phyloP scores from a whole-genome alignment of 2,329 filamentous ascomycete species.

The Pseudomassariella vexata region DNA sequence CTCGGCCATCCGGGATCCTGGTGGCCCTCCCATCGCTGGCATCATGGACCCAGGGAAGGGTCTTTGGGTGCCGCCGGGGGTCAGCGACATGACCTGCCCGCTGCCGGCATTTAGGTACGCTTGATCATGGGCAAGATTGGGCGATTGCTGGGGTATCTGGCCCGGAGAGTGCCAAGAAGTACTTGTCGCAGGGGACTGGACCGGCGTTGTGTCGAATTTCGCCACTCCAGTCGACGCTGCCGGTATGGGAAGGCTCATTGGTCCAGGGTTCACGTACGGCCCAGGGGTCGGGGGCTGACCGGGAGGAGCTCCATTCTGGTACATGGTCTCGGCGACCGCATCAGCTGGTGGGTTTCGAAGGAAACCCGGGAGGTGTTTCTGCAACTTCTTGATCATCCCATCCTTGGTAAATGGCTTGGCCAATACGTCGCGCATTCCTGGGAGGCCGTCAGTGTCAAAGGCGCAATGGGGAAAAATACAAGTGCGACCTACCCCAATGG shows the following conservation, averaged over 20 bases:
- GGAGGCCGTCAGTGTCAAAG: background rate
- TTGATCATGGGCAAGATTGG: constrained; percentile 38
- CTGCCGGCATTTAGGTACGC: constrained; percentile 38
- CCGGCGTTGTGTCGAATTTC: constrained; percentile 52
- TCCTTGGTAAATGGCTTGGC: constrained; percentile 95
- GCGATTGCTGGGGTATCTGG: constrained; percentile 45
- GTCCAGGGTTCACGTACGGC: constrained; percentile 23
- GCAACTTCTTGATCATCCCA: constrained; percentile 76
- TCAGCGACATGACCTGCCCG: constrained; percentile 31
- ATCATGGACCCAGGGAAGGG: constrained; percentile 35
- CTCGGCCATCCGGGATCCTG: constrained; percentile 4
- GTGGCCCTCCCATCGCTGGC: constrained; percentile 19
- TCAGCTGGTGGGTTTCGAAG: constrained; percentile 59
- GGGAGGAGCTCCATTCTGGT: constrained; percentile 20
- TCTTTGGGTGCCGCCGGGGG: constrained; percentile 29
- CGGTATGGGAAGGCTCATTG: constrained; percentile 26
- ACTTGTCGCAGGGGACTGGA: constrained; percentile 45
- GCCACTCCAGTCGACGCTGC: constrained; percentile 27
- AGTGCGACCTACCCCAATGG: constrained; percentile 74
- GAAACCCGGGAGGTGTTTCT: constrained; percentile 81
- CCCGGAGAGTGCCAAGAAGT: constrained; percentile 46
- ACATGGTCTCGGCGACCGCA: constrained; percentile 23
- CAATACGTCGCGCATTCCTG: constrained; percentile 95
- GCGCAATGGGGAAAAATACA: too few relatives aligned
- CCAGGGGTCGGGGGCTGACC: constrained; percentile 25